Conservation (phyloP, 305 asterid species). For the Fraxinus dipetala region DNA sequence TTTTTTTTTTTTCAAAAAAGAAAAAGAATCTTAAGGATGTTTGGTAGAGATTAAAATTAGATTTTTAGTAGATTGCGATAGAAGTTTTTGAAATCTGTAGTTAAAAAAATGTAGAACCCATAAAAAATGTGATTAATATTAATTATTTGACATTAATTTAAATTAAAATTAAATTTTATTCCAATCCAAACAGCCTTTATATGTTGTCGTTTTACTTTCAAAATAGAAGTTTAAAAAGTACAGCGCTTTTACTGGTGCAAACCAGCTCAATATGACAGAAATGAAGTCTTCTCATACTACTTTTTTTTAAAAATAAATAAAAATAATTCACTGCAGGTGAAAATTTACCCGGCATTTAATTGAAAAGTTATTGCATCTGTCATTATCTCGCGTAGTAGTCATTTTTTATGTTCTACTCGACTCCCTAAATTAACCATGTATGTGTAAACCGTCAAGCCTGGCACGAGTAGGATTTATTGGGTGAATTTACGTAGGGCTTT, state of each 20-base stretch:
- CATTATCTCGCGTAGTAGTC: not conserved
- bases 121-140: too few relatives aligned
- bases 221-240: not conserved
- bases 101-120: too few relatives aligned
- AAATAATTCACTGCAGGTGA: not conserved
- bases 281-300: not conserved
- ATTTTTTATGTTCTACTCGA: not conserved
- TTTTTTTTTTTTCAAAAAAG: too few relatives aligned
- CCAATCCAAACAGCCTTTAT: too few relatives aligned
- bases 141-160: too few relatives aligned
- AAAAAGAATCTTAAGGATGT: too few relatives aligned
- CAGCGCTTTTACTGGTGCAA: conserved; percentile 12
- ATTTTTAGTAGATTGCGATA: too few relatives aligned
- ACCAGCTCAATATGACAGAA: not conserved
- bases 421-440: not conserved
- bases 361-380: not conserved
- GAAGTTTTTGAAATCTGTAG: too few relatives aligned
- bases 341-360: not conserved
- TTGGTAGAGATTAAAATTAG: too few relatives aligned
- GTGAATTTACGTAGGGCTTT: not conserved
- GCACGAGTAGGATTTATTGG: not conserved
- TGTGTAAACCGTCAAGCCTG: not conserved
- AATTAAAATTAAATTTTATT: too few relatives aligned
- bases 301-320: too few relatives aligned
- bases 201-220: not conserved